Base-by-base conservation (phyloP, 768 basidiomycete genomes). In the Boletus subcaerulescens region DNA sequence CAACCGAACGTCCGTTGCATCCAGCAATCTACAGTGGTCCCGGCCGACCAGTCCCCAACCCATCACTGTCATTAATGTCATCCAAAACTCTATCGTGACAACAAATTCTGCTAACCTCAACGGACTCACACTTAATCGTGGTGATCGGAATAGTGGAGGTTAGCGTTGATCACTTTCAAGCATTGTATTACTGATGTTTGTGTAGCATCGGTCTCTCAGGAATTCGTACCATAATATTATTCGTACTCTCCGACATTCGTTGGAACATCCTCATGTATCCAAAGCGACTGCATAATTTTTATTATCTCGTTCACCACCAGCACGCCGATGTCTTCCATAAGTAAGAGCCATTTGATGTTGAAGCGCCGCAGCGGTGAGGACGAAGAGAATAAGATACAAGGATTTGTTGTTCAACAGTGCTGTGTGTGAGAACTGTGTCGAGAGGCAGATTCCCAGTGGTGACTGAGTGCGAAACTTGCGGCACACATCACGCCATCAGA, bases 11-110 rank as follows among this genome's bases (percentile, higher is more conserved):
- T 14, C 45, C 4, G 31, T 26, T 11, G 18, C 39, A 29, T 47
- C 52, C 15, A 24, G 39, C 7, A 32, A 47, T 42, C n/a, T 3
- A 20, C 45, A 18, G 7, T 13, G 0, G 17, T 46, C 45, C 18
- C 45, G 32, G 13, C 52, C 45, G 7, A 53, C 45, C 9, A 47
- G 52, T 24, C 24, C 39, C 10, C n/a, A 40, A 18, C 1, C 51
- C 3, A 20, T 54, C 29, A 40, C 38, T 12, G 6, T 43, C 18
- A 35, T 50, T 6, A 11, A 53, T 2, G 31, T 56, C n/a, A 18
- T 52, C 9, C 24, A 48, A 1, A 24, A 61, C n/a, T 53, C 59
- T 2, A 32, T 60, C 14, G 29, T 60, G 24, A 9, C 53, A 6
- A 5, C 59, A 12, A 47, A 41, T 7, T 51, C 58, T 2, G 53